Evolutionary conservation across 768 basidiomycete genomes (phyloP).

Genomic region (Cystobasidium ongulense): DNA sequence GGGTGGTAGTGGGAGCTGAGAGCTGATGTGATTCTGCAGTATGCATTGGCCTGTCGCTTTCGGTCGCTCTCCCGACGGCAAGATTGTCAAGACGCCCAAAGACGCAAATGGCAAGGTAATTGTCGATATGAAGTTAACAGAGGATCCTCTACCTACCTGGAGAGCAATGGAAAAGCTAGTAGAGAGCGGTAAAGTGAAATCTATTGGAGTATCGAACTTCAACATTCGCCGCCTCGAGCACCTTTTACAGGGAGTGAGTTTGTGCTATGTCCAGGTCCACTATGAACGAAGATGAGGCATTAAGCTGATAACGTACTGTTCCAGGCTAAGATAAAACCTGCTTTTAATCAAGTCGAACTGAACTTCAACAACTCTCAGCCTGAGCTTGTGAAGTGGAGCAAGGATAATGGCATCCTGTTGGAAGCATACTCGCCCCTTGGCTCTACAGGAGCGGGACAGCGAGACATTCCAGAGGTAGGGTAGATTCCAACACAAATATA

Average conservation of each 20-base stretch:
- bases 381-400: conserved; percentile 61
- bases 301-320: background rate
- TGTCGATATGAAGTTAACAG: conserved; percentile 56
- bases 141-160: conserved; percentile 70
- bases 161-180: conserved; percentile 70
- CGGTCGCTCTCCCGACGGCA: conserved; percentile 44
- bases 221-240: conserved; percentile 58
- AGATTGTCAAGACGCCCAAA: conserved; percentile 36
- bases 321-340: conserved; percentile 46
- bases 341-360: conserved; percentile 68
- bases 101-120: conserved; percentile 50
- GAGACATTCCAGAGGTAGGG: conserved; percentile 55
- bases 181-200: conserved; percentile 64
- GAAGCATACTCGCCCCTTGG: conserved; percentile 74
- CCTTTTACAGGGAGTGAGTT: conserved; percentile 47
- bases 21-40: background rate
- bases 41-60: conserved; percentile 72
- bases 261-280: background rate
- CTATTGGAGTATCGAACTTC: conserved; percentile 78
- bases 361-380: conserved; percentile 70
- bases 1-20: background rate
- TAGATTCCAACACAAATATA: conserved; percentile 18
- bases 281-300: no score
- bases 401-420: conserved; percentile 58
- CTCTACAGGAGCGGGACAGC: conserved; percentile 38